These are phyloP conservation scores for Psilocybe subaeruginosa DNA, from an alignment of 768 basidiomycete species.

Conservation along the genomic window DNA sequence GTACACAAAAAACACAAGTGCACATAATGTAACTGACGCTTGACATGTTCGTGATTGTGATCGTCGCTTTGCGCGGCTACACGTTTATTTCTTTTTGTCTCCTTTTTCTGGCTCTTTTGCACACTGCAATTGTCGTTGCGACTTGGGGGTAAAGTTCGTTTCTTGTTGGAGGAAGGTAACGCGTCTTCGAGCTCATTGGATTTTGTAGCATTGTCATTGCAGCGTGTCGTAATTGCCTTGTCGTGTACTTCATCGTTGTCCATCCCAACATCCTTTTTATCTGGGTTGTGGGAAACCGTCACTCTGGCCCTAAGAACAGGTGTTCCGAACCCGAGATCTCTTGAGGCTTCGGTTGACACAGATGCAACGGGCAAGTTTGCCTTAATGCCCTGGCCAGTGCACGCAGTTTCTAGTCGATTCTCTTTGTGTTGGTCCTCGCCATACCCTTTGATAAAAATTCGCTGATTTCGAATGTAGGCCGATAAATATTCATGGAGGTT, in stretches of 20 bases:
- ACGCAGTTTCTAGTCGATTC: neutral
- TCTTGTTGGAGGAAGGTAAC: too few species aligned
- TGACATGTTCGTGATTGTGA: slow-evolving; percentile 22
- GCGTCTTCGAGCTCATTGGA: too few species aligned
- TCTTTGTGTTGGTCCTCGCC: slow-evolving; percentile 24
- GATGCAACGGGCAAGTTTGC: neutral
- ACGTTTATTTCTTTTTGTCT: neutral
- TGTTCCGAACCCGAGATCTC: slow-evolving; percentile 49
- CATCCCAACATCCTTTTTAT: neutral
- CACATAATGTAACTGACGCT: slow-evolving; percentile 21
- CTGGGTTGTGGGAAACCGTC: slow-evolving; percentile 1
- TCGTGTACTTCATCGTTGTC: too few species aligned
- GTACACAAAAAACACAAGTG: neutral
- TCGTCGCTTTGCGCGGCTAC: neutral
- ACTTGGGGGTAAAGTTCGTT: too few species aligned
- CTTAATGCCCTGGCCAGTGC: neutral
- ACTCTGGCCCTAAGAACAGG: slow-evolving; percentile 57
- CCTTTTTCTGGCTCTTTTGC: slow-evolving; percentile 10
- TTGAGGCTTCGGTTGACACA: neutral
- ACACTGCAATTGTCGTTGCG: neutral
- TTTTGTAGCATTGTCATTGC: too few species aligned
- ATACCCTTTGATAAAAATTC: slow-evolving; percentile 43
- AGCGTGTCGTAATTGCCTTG: too few species aligned
- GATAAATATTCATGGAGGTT: slow-evolving; percentile 46
- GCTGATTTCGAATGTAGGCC: slow-evolving; percentile 55